These are phyloP conservation scores for Pelargonium myrrhifolium DNA, from an alignment of 441 rosid species.

Conservation along the genomic window DNA sequence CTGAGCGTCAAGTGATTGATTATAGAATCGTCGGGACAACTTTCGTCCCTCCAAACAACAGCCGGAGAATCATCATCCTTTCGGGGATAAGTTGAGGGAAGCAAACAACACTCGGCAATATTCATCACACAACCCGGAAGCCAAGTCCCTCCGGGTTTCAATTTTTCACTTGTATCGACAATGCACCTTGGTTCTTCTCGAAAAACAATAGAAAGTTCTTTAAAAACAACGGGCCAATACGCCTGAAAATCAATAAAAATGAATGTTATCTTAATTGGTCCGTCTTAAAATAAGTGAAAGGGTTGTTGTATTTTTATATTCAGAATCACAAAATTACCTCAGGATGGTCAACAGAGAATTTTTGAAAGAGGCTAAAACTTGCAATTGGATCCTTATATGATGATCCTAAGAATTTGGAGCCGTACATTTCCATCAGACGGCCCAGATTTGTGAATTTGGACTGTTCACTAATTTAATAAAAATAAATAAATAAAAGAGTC, in stretches of 20 bases:
- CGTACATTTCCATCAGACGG: constrained; percentile 49
- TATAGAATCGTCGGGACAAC: constrained; percentile 37
- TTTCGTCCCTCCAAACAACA: constrained; percentile 70
- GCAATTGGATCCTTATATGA: constrained; percentile 62
- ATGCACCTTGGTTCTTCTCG: constrained; percentile 51
- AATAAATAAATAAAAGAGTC: too few species aligned
- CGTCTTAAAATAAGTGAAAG: too few species aligned
- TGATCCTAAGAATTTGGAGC: constrained; percentile 54
- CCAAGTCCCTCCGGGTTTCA: constrained; percentile 58
- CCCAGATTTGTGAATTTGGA: constrained; percentile 61
- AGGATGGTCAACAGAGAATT: constrained; percentile 56
- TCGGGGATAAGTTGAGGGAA: constrained; percentile 40
- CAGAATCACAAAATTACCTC: constrained; percentile 34
- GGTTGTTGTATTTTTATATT: too few species aligned
- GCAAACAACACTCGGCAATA: constrained; percentile 68
- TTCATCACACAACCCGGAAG: constrained; percentile 62
- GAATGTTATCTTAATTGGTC: too few species aligned
- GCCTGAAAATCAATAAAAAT: constrained; percentile 29
- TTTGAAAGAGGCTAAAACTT: constrained; percentile 52
- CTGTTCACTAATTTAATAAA: too few species aligned
- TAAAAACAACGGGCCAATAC: constrained; percentile 54
- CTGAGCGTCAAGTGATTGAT: constrained; percentile 45
- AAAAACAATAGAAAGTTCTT: constrained; percentile 59
- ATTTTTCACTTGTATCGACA: constrained; percentile 40
- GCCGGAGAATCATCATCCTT: constrained; percentile 52